Conservation (phyloP, 179 eudicot species). For the Silene vulgaris region DNA sequence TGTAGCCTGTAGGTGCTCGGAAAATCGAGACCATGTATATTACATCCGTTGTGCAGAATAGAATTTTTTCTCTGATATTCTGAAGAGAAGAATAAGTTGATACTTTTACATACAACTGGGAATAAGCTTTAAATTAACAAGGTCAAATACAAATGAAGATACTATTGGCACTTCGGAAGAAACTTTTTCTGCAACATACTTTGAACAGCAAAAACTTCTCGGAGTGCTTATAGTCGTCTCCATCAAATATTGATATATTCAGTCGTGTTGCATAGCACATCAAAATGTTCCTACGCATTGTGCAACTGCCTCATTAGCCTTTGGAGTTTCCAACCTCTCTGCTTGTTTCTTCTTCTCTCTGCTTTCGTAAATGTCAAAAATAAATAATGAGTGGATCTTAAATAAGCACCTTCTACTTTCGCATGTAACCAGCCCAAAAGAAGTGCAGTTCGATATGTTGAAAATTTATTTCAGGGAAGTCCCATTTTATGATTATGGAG, state of each 20-base stretch:
- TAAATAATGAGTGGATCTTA: neutral
- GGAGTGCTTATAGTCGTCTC: conserved; percentile 3
- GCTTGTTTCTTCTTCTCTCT: conserved; percentile 85
- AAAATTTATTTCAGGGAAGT: too few species aligned
- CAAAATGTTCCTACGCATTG: conserved; percentile 33
- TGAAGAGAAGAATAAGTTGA: neutral
- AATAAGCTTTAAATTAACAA: neutral
- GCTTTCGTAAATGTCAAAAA: conserved; percentile 6
- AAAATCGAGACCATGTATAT: neutral
- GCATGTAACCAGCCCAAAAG: too few species aligned
- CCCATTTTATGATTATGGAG: too few species aligned
- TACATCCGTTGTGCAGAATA: neutral
- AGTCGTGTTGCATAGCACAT: conserved; percentile 3
- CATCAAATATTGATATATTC: conserved; percentile 13
- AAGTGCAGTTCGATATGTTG: too few species aligned
- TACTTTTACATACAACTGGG: conserved; percentile 1
- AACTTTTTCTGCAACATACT: neutral
- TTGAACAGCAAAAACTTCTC: neutral
- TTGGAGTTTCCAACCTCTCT: conserved; percentile 56
- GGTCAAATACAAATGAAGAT: conserved; percentile 7
- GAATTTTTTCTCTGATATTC: neutral
- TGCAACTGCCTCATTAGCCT: conserved; percentile 58
- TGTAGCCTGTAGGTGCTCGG: neutral
- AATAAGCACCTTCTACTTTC: too few species aligned
- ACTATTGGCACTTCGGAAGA: conserved; percentile 7